A percentile compares a stretch with the other conserved stretches of the same genome.
Evolutionary conservation across 768 basidiomycete genomes (phyloP).

Genomic region (Phaeolepiota aurea): DNA sequence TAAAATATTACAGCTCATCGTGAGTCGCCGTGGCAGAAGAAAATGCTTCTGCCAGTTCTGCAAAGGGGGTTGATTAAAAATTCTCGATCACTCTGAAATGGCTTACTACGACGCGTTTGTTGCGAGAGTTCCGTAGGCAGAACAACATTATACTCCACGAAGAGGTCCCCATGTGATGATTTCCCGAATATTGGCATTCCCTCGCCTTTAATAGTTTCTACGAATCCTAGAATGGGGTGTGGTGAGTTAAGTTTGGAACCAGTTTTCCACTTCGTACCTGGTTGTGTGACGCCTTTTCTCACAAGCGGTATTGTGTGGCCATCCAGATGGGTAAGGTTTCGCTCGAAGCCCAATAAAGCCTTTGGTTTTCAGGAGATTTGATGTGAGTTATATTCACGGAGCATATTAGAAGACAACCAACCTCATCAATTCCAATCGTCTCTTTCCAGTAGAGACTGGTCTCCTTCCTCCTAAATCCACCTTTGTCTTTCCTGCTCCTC

Average conservation of each 20-base stretch:
- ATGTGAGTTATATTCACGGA: background rate
- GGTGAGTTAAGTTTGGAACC: background rate
- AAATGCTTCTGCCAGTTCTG: conserved; percentile 53
- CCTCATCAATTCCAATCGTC: conserved; percentile 88
- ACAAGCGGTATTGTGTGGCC: conserved; percentile 68
- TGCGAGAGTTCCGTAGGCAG: conserved; percentile 67
- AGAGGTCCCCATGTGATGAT: conserved; percentile 71
- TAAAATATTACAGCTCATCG: conserved; percentile 31
- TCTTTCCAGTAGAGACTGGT: conserved; percentile 88
- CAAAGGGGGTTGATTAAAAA: conserved; percentile 2
- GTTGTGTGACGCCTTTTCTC: conserved; percentile 83
- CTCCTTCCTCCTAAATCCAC: conserved; percentile 86
- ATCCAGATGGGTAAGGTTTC: conserved; percentile 87
- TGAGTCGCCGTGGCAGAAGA: conserved; percentile 26
- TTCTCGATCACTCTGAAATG: conserved; percentile 2
- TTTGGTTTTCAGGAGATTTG: conserved; percentile 19
- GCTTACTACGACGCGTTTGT: conserved; percentile 71
- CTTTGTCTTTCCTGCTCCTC: conserved; percentile 66
- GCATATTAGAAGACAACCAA: no score
- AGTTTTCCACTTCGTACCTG: conserved; percentile 39
- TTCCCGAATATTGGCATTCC: conserved; percentile 77
- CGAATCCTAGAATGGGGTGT: conserved; percentile 64
- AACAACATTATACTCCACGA: conserved; percentile 89
- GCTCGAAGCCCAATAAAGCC: conserved; percentile 96
- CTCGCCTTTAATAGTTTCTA: conserved; percentile 79